Percentiles rank a stretch among this genome's conserved stretches.
These are phyloP conservation scores for Leishmania martiniquensis DNA, from an alignment of 208 protist genomes.

Conservation along the genomic window DNA sequence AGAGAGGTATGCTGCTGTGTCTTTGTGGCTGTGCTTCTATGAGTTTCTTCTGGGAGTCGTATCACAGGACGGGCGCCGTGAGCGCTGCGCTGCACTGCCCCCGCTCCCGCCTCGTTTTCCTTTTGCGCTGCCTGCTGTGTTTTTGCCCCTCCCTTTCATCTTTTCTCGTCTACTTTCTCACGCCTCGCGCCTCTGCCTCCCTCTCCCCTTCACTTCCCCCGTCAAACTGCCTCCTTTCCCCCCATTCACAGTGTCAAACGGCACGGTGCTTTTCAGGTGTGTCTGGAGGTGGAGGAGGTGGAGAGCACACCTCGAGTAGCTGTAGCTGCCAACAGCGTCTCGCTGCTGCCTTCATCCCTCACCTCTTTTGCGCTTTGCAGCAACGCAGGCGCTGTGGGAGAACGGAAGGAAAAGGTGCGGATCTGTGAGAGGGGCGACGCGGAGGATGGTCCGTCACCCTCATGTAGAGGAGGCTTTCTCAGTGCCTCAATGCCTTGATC, in stretches of 20 bases:
- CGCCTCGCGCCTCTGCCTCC: no score
- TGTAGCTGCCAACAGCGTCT: neutral
- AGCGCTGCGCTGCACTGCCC: neutral
- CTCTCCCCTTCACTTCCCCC: neutral
- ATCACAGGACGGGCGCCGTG: neutral
- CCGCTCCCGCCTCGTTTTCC: no score
- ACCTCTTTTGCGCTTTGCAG: neutral
- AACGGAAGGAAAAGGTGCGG: neutral
- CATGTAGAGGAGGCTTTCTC: neutral
- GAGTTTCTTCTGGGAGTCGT: neutral
- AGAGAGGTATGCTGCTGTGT: neutral
- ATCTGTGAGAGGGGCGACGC: neutral
- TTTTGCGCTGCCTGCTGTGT: no score
- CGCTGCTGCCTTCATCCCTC: neutral
- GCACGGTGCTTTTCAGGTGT: neutral
- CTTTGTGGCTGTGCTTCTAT: neutral
- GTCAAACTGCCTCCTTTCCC: no score
- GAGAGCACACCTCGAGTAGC: neutral
- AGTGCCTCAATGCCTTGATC: neutral
- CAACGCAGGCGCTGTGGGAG: neutral
- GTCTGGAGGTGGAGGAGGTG: neutral
- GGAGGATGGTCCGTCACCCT: neutral
- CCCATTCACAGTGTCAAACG: no score
- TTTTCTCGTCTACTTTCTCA: no score
- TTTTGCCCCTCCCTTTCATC: neutral